Base-by-base conservation (phyloP, 2,329 filamentous ascomycete genomes). In the Alternaria sp. region DNA sequence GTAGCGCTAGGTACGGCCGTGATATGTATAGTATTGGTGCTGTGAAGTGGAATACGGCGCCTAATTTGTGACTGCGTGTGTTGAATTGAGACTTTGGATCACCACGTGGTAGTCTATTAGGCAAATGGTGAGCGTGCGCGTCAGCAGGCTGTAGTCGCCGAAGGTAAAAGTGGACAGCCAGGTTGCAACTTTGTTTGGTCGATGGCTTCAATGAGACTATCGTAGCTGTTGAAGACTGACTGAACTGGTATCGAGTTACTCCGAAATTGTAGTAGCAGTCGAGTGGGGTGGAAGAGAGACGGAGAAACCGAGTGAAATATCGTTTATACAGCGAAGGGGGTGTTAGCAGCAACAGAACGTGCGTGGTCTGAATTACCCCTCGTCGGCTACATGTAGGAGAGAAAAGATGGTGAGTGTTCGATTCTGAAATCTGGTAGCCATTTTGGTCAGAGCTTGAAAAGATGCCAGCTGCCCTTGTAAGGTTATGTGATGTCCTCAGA, bases 101-200 rank as follows among this genome's bases (percentile, higher is more conserved):
- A 28, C 41, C 32, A 16, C 32, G 14, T 43, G 50, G 40, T 51
- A 41, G 16, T 18, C 20, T 52, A 12, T 64, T 9, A 40, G 52
- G 30, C 45, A 41, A 20, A 14, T 7, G 5, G 18, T 25, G 36
- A 41, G 22, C 32, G 25, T 20, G 49, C n/a, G 12, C 22, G n/a
- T 51, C 28, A 40, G 46, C 14, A 16, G 11, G 18, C 11, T 54
- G 60, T 59, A 54, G 57, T 32, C 44, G 46, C 32, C 54, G 22
- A 34, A 52, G 51, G 54, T 60, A 56, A 60, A 59, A 43, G 57
- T 43, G n/a, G 20, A 40, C 28, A 51, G 14, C 18, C 34, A 51
- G 6, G 27, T 32, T 16, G 44, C 27, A 34, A 25, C 34, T 30
- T 27, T 20, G 14, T 32, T 30, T n/a, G 46, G 27, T 14, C 28